Conservation (phyloP, 768 basidiomycete species). For the Auricularia sp. region DNA sequence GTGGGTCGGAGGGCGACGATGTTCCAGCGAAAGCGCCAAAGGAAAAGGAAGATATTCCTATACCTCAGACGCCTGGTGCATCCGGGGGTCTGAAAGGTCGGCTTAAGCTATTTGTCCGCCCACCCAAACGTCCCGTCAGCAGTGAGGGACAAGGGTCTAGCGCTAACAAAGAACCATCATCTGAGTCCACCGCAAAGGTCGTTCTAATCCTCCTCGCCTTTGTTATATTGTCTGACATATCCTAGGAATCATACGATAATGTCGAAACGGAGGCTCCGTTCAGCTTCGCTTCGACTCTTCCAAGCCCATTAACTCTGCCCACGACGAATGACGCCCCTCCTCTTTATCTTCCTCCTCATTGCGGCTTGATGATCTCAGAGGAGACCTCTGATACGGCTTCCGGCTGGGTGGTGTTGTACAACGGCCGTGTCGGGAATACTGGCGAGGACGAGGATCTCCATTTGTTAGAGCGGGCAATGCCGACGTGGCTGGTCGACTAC, state of each 20-base stretch:
- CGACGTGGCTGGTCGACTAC: slow-evolving; percentile 84
- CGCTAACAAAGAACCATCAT: background rate
- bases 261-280: background rate
- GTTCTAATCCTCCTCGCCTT: background rate
- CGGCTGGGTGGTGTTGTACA: slow-evolving; percentile 64
- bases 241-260: background rate
- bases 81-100: slow-evolving; percentile 64
- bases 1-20: slow-evolving; percentile 33
- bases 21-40: slow-evolving; percentile 23
- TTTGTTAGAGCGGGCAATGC: slow-evolving; percentile 55
- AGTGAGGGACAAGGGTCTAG: background rate
- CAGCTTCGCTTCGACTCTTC: slow-evolving; percentile 16
- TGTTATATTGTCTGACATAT: background rate
- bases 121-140: slow-evolving; percentile 24
- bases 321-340: slow-evolving; percentile 61
- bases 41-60: slow-evolving; percentile 16
- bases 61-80: slow-evolving; percentile 38
- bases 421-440: slow-evolving; percentile 53
- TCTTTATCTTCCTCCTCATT: slow-evolving; percentile 45
- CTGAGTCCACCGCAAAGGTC: slow-evolving; percentile 1
- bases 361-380: slow-evolving; percentile 69
- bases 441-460: slow-evolving; percentile 43
- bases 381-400: slow-evolving; percentile 43
- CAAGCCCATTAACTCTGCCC: slow-evolving; percentile 44
- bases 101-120: slow-evolving; percentile 65